These are phyloP conservation scores for Aotearoamyces nothofagi DNA, from an alignment of 2,329 filamentous ascomycete species.

Conservation along the genomic window DNA sequence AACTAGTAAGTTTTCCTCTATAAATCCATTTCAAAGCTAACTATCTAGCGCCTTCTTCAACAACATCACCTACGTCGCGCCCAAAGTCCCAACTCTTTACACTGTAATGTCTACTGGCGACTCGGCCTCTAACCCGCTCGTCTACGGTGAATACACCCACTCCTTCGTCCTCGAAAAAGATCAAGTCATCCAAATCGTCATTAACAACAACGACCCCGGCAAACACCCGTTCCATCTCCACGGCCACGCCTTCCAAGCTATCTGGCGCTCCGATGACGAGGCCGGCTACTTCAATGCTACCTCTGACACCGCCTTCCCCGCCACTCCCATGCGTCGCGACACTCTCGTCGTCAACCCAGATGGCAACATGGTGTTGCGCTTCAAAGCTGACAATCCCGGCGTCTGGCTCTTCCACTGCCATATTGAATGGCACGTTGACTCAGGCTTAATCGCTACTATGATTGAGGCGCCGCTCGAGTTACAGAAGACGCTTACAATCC, in stretches of 20 bases:
- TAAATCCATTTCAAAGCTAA: conserved; percentile 14
- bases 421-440: conserved; percentile 61
- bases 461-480: conserved; percentile 47
- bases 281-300: conserved; percentile 36
- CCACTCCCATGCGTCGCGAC: conserved; percentile 50
- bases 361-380: conserved; percentile 55
- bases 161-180: conserved; percentile 53
- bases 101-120: conserved; percentile 41
- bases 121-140: conserved; percentile 34
- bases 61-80: conserved; percentile 45
- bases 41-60: conserved; percentile 45
- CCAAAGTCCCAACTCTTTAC: conserved; percentile 54
- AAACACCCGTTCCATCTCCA: conserved; percentile 67
- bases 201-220: conserved; percentile 60
- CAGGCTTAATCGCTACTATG: conserved; percentile 50
- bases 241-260: conserved; percentile 57
- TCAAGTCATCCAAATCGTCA: conserved; percentile 55
- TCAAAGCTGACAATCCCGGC: conserved; percentile 52
- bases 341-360: conserved; percentile 48
- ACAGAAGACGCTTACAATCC: conserved; percentile 44
- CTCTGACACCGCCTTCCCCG: conserved; percentile 30
- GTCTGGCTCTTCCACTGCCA: conserved; percentile 69
- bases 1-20: too few relatives aligned
- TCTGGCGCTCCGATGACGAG: conserved; percentile 43
- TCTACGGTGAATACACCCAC: conserved; percentile 55